Base-by-base conservation (phyloP, 371 early-diverging fungal species). In the Batkoa obscura region DNA sequence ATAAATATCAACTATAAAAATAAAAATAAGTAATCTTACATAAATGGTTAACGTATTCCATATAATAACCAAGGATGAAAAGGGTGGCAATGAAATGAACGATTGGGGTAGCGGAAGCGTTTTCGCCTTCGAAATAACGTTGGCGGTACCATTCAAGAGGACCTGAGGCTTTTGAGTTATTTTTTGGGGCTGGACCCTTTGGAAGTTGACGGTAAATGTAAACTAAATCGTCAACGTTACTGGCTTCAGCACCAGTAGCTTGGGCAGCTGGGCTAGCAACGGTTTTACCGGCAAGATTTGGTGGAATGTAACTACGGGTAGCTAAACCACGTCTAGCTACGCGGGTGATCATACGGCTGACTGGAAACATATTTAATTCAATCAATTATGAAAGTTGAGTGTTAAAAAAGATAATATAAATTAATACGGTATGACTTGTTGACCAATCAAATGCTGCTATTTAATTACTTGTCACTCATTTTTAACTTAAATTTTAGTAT, bases 31-130 rank as follows among this genome's bases (percentile, higher is more conserved):
- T 15, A 45, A 45, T 4, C 4, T 60, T 71, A 71, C 72, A 73
- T 68, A 75, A 70, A 67, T 75, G 75, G 66, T 71, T 68, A 65
- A 72, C 67, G 61, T 76, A 73, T 58, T 73, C 72, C 45, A 76
- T 65, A 59, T 63, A 60, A 60, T 76, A 76, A 36, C 57, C 50
- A 59, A 63, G 50, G 57, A 59, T 63, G 47, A 68, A 66, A 63
- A 76, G 58, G 64, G 66, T 72, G 50, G 69, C 57, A 53, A 71
- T 62, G 52, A 64, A 58, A 62, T 76, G 76, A 42, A 76, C 46
- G 58, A 76, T 63, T 54, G 76, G 76, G 49, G 71, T 66, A 46
- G 72, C 63, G 43, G 72, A 72, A 41, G 74, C 68, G 51, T 73
- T 73, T 31, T 71, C 72, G 58, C 74, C 74, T 50, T 72, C 72